Conservation (phyloP, 2,329 filamentous ascomycete species). For the Beauveria brongniartii region DNA sequence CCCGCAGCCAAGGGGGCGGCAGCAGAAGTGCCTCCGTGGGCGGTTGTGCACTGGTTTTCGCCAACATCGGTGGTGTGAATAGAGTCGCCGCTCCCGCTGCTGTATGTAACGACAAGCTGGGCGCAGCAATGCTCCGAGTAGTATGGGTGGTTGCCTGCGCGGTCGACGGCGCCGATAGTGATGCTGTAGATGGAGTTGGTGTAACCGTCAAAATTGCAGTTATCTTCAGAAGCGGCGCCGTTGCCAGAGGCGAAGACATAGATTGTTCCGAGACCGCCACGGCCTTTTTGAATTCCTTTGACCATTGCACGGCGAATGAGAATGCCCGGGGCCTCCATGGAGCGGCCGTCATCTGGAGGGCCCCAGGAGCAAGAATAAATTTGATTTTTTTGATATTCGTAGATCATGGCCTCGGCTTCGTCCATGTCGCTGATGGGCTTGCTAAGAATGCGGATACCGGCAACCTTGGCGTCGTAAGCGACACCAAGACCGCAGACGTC, state of each 20-base stretch:
- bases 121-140: slow-evolving; percentile 97
- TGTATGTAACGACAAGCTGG: slow-evolving; percentile 92
- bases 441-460: slow-evolving; percentile 86
- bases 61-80: slow-evolving; percentile 98
- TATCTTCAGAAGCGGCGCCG: slow-evolving; percentile 77
- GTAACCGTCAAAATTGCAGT: slow-evolving; percentile 99
- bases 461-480: slow-evolving; percentile 83
- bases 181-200: slow-evolving; percentile 99
- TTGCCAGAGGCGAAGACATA: slow-evolving; percentile 96
- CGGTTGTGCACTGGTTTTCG: slow-evolving; percentile 63
- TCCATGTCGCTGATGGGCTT: slow-evolving; percentile 87
- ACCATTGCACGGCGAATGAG: slow-evolving; percentile 87
- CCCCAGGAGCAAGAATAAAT: slow-evolving; percentile 99
- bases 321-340: slow-evolving; percentile 89
- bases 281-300: slow-evolving; percentile 83
- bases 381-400: slow-evolving; percentile 81
- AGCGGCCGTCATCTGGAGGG: slow-evolving; percentile 82
- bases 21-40: slow-evolving; percentile 92
- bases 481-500: slow-evolving; percentile 93
- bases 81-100: slow-evolving; percentile 77
- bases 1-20: slow-evolving; percentile 89
- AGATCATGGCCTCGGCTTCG: slow-evolving; percentile 88
- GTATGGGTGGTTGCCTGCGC: slow-evolving; percentile 80
- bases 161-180: slow-evolving; percentile 87
- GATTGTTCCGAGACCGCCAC: slow-evolving; percentile 75